Conservation (phyloP, 2,329 filamentous ascomycete genomes). For the Furcasterigmium sp. region DNA sequence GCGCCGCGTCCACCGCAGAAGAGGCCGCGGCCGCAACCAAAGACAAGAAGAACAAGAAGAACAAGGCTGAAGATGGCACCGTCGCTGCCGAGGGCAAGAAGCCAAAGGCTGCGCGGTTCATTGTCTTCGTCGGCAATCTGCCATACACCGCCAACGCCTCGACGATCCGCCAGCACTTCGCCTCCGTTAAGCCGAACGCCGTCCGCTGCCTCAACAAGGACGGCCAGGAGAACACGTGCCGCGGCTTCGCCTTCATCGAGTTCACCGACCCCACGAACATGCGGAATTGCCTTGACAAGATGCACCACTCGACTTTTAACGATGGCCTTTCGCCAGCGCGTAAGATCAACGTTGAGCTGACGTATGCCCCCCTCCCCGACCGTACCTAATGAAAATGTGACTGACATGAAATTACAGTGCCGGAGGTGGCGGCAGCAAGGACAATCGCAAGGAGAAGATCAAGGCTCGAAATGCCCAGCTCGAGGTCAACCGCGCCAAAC, state of each 20-base stretch:
- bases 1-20: constrained; percentile 14
- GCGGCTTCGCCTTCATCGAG: constrained; percentile 83
- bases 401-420: constrained; percentile 46
- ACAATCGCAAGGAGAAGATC: constrained; percentile 70
- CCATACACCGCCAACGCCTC: constrained; percentile 74
- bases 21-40: constrained; percentile 19
- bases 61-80: constrained; percentile 5
- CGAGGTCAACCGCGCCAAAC: constrained; percentile 54
- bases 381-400: constrained; percentile 2
- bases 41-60: constrained; percentile 30
- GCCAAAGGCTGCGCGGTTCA: constrained; percentile 56
- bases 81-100: neutral
- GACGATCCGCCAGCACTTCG: constrained; percentile 70
- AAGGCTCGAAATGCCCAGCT: constrained; percentile 81
- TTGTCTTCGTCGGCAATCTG: constrained; percentile 81
- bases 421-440: constrained; percentile 78
- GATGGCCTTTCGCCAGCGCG: constrained; percentile 51
- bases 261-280: constrained; percentile 83
- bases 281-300: constrained; percentile 87
- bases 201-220: constrained; percentile 71
- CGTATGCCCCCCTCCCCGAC: constrained; percentile 45
- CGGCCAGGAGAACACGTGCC: constrained; percentile 55
- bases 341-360: constrained; percentile 90
- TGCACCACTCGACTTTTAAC: constrained; percentile 78
- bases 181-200: constrained; percentile 62